phyloP scores from a whole-genome alignment of 805 yeast species.

The Zygosaccharomyces siamensis region DNA sequence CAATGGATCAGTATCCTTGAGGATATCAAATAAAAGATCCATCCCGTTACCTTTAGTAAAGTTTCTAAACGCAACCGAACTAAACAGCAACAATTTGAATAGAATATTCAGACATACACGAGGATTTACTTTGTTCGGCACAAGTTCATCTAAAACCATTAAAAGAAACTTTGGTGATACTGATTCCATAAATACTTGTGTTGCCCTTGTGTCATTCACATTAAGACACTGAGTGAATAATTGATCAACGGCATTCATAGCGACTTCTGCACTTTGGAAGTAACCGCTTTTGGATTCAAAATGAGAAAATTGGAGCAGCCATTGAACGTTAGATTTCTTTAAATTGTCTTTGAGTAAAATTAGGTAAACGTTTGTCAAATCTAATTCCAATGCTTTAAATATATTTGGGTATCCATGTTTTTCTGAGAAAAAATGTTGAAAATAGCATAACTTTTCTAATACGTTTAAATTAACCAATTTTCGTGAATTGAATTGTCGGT shows the following conservation, averaged over 20 bases:
- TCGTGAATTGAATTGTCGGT: conserved; percentile 45
- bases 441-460: conserved; percentile 33
- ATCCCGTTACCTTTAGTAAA: conserved; percentile 47
- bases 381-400: conserved; percentile 35
- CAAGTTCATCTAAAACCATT: conserved; percentile 39
- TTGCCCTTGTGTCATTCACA: conserved; percentile 40
- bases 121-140: conserved; percentile 22
- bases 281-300: conserved; percentile 42
- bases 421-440: conserved; percentile 34
- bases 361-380: conserved; percentile 17
- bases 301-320: conserved; percentile 47
- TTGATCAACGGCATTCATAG: conserved; percentile 30
- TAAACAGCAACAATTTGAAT: conserved; percentile 45
- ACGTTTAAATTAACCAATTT: conserved; percentile 51
- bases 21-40: conserved; percentile 44
- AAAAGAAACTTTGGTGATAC: conserved; percentile 66
- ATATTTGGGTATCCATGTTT: conserved; percentile 37
- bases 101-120: conserved; percentile 40
- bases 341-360: conserved; percentile 44
- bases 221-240: conserved; percentile 37
- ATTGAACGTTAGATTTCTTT: conserved; percentile 49
- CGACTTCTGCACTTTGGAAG: conserved; percentile 24
- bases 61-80: conserved; percentile 42
- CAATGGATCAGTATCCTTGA: conserved; percentile 32
- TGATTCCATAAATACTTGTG: conserved; percentile 44